phyloP scores from a whole-genome alignment of 257 asterid species.

The Solanum habrochaites region DNA sequence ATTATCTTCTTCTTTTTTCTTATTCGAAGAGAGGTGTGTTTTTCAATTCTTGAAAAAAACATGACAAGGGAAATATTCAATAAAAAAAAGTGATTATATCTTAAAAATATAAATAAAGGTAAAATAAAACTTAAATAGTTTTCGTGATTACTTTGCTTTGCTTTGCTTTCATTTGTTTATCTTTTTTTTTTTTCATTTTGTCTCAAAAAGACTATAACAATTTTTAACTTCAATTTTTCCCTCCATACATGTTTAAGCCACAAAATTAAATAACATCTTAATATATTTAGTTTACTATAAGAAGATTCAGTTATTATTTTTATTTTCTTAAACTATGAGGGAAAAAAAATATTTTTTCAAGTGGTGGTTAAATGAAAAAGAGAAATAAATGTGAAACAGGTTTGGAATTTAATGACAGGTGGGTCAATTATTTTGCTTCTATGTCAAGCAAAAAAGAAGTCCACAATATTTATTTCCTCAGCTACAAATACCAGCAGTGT shows the following conservation, averaged over 20 bases:
- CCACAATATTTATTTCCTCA: background rate
- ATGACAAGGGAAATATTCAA: background rate
- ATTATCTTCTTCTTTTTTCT: background rate
- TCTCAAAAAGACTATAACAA: background rate
- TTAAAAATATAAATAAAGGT: no score
- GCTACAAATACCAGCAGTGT: background rate
- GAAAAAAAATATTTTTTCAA: no score
- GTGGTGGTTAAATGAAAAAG: background rate
- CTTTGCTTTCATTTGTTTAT: no score
- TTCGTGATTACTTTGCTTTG: background rate
- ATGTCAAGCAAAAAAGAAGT: background rate
- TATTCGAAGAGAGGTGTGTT: no score
- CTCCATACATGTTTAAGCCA: background rate
- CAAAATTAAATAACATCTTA: no score
- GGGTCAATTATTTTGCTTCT: background rate
- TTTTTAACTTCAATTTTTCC: no score
- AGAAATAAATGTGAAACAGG: background rate
- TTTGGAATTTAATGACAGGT: background rate
- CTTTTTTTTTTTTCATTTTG: no score
- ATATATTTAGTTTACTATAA: no score
- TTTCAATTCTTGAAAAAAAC: background rate
- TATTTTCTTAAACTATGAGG: background rate
- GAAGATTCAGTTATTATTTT: background rate
- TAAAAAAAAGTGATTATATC: no score
- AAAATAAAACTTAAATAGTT: no score